A percentile compares a stretch with the other conserved stretches of the same genome.
Evolutionary conservation across 2,329 filamentous ascomycete species (phyloP).

Genomic region (Onygenales sp.): DNA sequence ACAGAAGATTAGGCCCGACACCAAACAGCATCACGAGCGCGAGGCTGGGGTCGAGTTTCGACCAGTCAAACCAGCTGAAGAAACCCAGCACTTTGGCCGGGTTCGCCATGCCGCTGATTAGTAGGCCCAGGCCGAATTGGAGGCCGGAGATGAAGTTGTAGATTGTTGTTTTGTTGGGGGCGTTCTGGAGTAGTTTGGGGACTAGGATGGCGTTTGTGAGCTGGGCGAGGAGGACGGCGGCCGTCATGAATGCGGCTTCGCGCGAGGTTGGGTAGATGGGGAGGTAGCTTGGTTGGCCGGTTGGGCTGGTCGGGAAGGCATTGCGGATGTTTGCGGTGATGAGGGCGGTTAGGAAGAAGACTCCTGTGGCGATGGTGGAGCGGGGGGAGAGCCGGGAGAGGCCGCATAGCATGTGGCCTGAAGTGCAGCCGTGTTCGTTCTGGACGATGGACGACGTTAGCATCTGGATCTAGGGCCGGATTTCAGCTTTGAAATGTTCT

Average conservation of each 20-base stretch:
- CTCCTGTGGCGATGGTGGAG: slow-evolving; percentile 37
- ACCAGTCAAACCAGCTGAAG: slow-evolving; percentile 35
- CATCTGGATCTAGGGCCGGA: neutral
- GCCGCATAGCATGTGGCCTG: slow-evolving; percentile 48
- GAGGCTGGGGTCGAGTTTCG: slow-evolving; percentile 43
- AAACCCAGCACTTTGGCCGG: slow-evolving; percentile 43
- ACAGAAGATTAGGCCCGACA: slow-evolving; percentile 37
- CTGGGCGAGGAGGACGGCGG: slow-evolving; percentile 20
- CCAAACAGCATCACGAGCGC: slow-evolving; percentile 41
- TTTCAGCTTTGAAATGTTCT: neutral
- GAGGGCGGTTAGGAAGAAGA: slow-evolving; percentile 37
- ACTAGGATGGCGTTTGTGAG: slow-evolving; percentile 26
- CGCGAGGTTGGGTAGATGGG: slow-evolving; percentile 33
- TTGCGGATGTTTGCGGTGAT: slow-evolving; percentile 29
- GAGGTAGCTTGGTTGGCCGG: slow-evolving; percentile 36
- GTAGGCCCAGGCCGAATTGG: slow-evolving; percentile 42
- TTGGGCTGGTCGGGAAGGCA: slow-evolving; percentile 30
- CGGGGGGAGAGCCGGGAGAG: slow-evolving; percentile 41
- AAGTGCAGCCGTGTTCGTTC: slow-evolving; percentile 44
- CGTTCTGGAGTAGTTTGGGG: slow-evolving; percentile 20
- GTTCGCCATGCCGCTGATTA: slow-evolving; percentile 43
- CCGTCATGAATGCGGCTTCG: slow-evolving; percentile 26
- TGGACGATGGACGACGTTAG: slow-evolving; percentile 12
- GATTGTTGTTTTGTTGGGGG: slow-evolving; percentile 22
- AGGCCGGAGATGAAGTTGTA: slow-evolving; percentile 39